Percentiles rank a stretch among this genome's conserved stretches.
These are phyloP conservation scores for Extremus antarcticus DNA, from an alignment of 495 filamentous ascomycete genomes.

Conservation along the genomic window DNA sequence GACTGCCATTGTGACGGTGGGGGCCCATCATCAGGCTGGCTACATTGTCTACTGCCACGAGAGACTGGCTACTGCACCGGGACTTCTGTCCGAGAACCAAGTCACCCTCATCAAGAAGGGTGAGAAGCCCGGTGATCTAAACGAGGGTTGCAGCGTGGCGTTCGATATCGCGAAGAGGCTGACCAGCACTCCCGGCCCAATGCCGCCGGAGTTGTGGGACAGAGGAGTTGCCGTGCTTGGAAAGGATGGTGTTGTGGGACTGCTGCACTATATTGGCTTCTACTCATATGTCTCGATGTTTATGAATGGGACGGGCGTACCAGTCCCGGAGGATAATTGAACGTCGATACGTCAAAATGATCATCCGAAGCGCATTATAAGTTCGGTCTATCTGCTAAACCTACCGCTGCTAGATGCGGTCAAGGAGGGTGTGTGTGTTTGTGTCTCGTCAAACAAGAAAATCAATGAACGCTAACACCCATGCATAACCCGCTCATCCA, in stretches of 20 bases:
- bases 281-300: neutral
- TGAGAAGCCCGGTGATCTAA: neutral
- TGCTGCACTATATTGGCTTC: neutral
- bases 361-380: conserved; percentile 1
- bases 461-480: no score
- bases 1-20: neutral
- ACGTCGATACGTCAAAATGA: conserved; percentile 1
- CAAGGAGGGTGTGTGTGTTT: no score
- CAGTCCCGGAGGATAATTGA: neutral
- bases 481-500: no score
- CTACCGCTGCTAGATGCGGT: no score
- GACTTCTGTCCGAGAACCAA: neutral
- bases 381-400: no score
- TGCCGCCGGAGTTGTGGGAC: neutral
- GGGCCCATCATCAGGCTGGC: neutral
- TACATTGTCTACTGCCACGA: neutral
- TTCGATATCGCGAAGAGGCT: neutral
- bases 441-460: no score
- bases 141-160: neutral
- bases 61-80: neutral
- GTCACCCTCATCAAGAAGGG: neutral
- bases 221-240: neutral
- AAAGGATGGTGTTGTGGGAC: neutral
- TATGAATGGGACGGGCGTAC: neutral
- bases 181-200: neutral